Base-by-base conservation (phyloP, 352 stramenopile species). In the Globisporangium rhizosaccharum region DNA sequence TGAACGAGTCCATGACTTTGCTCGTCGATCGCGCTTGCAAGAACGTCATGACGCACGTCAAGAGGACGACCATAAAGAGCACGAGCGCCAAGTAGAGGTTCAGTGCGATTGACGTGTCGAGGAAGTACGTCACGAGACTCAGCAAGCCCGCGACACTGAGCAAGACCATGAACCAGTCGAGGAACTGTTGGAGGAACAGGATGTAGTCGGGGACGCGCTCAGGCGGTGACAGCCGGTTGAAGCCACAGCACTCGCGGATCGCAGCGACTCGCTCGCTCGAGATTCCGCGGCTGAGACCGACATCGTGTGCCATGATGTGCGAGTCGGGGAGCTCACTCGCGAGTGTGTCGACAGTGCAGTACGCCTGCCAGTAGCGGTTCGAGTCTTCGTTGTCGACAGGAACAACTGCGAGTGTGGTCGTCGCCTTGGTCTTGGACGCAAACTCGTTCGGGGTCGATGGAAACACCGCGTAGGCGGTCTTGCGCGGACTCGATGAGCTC, bases 1-100 rank as follows among this genome's bases (percentile, higher is more conserved):
- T 74, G 58, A 82, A 82, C 51, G 72, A 78, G 44, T 81, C 72
- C 70, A 81, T 81, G 11, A 77, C 66, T 23, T 80, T 75, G 42
- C 54, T 63, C 20, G 72, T 77, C 12, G 67, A 76, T 0, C 72
- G 59, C 50, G 59, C 63, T 33, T 82, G 65, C 9, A 82, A 46
- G 53, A 78, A 82, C 25, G 70, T 73, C 26, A 73, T 75, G 14
- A 65, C 68, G 53, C 72, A 78, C 7, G 68, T 79, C 48, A 62
- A 25, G 30, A 79, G 47, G 26, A 79, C 73, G 46, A 82, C 69
- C 8, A 42, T 56, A 53, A 82, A 82, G 30, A 82, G 51, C 41
- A 75, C 65, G 45, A 82, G 57, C 2, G 68, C 51, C 25, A 82
- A 48, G 44, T 82, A 79, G 41, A 79, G 39, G 45, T 82, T 82